A percentile compares a stretch with the other conserved stretches of the same genome.
phyloP scores from a whole-genome alignment of 2,329 filamentous ascomycete species.

The Microcyclospora tardicrescens region DNA sequence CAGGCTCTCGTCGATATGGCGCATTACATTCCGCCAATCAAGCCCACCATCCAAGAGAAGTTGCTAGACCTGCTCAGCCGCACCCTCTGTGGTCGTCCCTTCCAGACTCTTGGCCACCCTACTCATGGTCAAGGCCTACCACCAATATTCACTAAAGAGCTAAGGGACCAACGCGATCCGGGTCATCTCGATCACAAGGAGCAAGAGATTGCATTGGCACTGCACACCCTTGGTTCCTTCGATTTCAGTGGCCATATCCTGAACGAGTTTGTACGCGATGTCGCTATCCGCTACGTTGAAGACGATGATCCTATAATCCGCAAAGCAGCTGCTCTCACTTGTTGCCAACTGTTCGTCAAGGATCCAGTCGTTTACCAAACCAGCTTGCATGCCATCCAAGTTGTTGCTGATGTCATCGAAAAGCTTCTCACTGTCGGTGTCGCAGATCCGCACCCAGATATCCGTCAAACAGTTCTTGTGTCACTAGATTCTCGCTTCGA shows the following conservation, averaged over 20 bases:
- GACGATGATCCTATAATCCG: conserved; percentile 89
- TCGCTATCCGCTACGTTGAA: conserved; percentile 95
- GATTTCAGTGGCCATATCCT: conserved; percentile 85
- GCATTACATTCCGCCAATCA: conserved; percentile 93
- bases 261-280: conserved; percentile 97
- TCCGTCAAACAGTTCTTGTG: conserved; percentile 73
- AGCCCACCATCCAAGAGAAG: conserved; percentile 83
- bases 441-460: conserved; percentile 76
- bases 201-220: conserved; percentile 77
- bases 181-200: conserved; percentile 68
- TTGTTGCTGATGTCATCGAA: conserved; percentile 95
- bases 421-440: conserved; percentile 90
- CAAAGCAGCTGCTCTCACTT: conserved; percentile 88
- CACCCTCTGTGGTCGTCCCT: conserved; percentile 82
- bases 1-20: conserved; percentile 97
- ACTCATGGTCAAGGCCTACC: conserved; percentile 71
- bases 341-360: conserved; percentile 91
- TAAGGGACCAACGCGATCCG: conserved; percentile 72
- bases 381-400: conserved; percentile 89
- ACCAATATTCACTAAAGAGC: conserved; percentile 54
- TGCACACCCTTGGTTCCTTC: conserved; percentile 94
- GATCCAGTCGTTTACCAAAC: conserved; percentile 98
- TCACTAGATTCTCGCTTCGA: conserved; percentile 92
- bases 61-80: conserved; percentile 89
- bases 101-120: conserved; percentile 82